Conservation (phyloP, 2,329 filamentous ascomycete genomes). For the Gremmenia infestans region DNA sequence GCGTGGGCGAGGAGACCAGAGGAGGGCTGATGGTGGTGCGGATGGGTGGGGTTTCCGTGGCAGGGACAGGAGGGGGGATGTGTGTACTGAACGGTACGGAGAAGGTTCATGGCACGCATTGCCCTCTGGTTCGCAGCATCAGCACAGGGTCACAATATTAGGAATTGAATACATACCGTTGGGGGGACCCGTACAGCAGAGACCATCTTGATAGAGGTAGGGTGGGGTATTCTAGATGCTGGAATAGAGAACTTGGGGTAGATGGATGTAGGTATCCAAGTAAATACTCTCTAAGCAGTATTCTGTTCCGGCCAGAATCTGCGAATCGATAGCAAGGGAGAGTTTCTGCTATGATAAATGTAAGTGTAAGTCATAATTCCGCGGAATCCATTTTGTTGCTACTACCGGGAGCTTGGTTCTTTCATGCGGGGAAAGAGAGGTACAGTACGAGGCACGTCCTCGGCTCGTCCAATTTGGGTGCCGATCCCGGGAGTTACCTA, state of each 20-base stretch:
- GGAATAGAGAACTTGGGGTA: background rate
- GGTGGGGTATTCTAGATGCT: background rate
- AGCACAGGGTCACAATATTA: background rate
- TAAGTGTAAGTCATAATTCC: background rate
- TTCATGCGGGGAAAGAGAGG: too few relatives aligned
- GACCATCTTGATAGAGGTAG: slow-evolving; percentile 14
- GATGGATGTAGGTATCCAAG: background rate
- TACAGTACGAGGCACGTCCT: too few relatives aligned
- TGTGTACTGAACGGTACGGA: slow-evolving; percentile 86
- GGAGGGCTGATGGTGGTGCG: slow-evolving; percentile 50
- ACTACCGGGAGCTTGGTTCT: background rate
- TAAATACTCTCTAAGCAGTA: background rate
- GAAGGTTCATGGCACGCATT: slow-evolving; percentile 62
- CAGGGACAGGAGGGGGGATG: slow-evolving; percentile 88
- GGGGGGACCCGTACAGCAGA: slow-evolving; percentile 28
- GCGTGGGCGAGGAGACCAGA: slow-evolving; percentile 37
- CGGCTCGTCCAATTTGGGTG: too few relatives aligned
- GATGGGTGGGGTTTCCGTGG: slow-evolving; percentile 81
- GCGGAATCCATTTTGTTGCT: background rate
- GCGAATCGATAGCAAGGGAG: background rate
- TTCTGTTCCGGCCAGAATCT: background rate
- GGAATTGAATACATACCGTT: slow-evolving; percentile 16
- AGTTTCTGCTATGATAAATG: background rate
- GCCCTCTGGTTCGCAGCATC: slow-evolving; percentile 39
- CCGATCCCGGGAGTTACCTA: too few relatives aligned